Percentiles rank a stretch among this genome's conserved stretches.
Evolutionary conservation across 495 filamentous ascomycete species (phyloP).

Genomic region (Neurospora cerealis): DNA sequence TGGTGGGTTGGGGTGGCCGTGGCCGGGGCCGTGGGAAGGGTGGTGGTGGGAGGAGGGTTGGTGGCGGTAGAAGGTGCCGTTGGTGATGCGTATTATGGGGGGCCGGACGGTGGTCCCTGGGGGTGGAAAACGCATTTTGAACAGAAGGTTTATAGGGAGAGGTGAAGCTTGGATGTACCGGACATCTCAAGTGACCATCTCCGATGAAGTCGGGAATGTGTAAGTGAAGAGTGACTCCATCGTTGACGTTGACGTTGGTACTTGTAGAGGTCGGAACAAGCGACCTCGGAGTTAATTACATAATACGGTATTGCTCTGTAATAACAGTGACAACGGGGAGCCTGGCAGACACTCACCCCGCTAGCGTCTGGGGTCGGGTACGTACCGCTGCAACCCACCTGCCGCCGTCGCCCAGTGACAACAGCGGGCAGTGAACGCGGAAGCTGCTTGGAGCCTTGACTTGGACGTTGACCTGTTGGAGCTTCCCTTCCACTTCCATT

Average conservation of each 20-base stretch:
- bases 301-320: background rate
- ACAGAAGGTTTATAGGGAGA: background rate
- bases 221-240: background rate
- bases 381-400: background rate
- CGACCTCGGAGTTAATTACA: constrained; percentile 1
- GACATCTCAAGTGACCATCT: constrained; percentile 11
- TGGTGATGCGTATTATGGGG: constrained; percentile 61
- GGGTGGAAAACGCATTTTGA: constrained; percentile 22
- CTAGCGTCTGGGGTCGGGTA: background rate
- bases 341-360: background rate
- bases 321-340: background rate
- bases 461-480: constrained; percentile 9
- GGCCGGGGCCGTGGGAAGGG: constrained; percentile 6
- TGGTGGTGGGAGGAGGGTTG: constrained; percentile 46
- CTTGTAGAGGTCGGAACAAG: background rate
- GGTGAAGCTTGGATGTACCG: background rate
- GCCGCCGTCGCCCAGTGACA: background rate
- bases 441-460: constrained; percentile 39
- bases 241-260: too few species aligned
- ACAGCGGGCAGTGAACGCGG: constrained; percentile 18
- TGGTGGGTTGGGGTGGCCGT: constrained; percentile 41
- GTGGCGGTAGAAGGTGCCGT: constrained; percentile 72
- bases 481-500: constrained; percentile 5
- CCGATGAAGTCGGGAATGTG: background rate
- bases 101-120: constrained; percentile 12